Conservation (phyloP, 2,329 filamentous ascomycete genomes). For the Cladophialophora carrionii region DNA sequence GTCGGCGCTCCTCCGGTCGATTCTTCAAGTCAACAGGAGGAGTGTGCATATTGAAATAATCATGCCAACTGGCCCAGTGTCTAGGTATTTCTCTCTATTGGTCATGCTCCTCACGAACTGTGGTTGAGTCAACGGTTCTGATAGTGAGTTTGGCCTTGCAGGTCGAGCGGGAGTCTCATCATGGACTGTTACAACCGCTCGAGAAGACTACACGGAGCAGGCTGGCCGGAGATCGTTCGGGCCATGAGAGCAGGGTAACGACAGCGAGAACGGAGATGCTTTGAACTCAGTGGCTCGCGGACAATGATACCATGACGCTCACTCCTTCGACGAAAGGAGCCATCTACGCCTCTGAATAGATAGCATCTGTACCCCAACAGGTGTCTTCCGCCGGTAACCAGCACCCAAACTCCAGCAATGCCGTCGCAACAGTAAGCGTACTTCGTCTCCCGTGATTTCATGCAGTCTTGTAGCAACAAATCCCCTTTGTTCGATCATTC, state of each 20-base stretch:
- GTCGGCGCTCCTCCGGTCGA: background rate
- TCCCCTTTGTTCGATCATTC: background rate
- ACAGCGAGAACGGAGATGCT: background rate
- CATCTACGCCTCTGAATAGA: background rate
- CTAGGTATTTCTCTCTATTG: background rate
- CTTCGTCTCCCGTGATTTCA: background rate
- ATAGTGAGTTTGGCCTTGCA: background rate
- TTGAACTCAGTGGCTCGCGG: background rate
- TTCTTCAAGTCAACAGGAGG: background rate
- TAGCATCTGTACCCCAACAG: background rate
- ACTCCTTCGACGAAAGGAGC: background rate
- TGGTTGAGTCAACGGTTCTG: background rate
- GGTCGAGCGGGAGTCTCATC: background rate
- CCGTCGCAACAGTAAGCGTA: background rate
- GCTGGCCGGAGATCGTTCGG: background rate
- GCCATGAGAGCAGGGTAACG: background rate
- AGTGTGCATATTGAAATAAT: background rate
- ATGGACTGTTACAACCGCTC: no score
- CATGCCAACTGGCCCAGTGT: no score
- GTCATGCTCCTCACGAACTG: background rate
- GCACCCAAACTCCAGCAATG: background rate
- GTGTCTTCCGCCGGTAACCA: background rate
- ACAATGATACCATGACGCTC: background rate
- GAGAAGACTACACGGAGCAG: background rate
- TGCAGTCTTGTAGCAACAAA: background rate